Evolutionary conservation across 2,329 filamentous ascomycete genomes (phyloP).

Genomic region (Elsinoe arachidis): DNA sequence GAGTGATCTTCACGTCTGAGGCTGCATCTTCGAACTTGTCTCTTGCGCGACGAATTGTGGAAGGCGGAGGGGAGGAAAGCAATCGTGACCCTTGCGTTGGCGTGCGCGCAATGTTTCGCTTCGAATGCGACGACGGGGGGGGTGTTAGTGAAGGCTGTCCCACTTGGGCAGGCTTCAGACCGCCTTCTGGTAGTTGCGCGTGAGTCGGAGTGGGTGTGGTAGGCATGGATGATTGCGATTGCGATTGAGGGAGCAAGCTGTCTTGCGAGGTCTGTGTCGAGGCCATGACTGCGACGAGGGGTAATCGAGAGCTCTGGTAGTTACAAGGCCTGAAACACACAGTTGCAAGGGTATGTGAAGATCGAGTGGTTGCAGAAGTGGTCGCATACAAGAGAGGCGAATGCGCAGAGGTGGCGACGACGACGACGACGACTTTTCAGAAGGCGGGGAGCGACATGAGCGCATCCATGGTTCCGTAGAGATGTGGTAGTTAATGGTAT

Average conservation of each 20-base stretch:
- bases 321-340: not conserved
- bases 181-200: slow-evolving; percentile 25
- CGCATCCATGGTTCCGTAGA: not conserved
- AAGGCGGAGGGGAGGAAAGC: slow-evolving; percentile 32
- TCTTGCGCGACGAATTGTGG: slow-evolving; percentile 23
- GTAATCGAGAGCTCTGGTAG: not conserved
- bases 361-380: not conserved
- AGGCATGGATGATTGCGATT: slow-evolving; percentile 15
- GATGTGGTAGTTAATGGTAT: not conserved
- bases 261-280: slow-evolving; percentile 3
- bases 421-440: not conserved
- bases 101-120: not conserved
- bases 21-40: not conserved
- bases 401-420: too few relatives aligned
- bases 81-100: not conserved
- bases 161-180: slow-evolving; percentile 18
- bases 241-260: not conserved
- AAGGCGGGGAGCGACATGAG: not conserved
- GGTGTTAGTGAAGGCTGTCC: slow-evolving; percentile 47
- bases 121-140: slow-evolving; percentile 51
- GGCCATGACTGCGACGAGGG: not conserved
- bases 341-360: not conserved
- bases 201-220: slow-evolving; percentile 25
- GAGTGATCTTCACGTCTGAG: slow-evolving; percentile 28
- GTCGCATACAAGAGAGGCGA: not conserved